These are phyloP conservation scores for Myxozyma neglecta DNA, from an alignment of 805 yeast genomes.

Conservation along the genomic window DNA sequence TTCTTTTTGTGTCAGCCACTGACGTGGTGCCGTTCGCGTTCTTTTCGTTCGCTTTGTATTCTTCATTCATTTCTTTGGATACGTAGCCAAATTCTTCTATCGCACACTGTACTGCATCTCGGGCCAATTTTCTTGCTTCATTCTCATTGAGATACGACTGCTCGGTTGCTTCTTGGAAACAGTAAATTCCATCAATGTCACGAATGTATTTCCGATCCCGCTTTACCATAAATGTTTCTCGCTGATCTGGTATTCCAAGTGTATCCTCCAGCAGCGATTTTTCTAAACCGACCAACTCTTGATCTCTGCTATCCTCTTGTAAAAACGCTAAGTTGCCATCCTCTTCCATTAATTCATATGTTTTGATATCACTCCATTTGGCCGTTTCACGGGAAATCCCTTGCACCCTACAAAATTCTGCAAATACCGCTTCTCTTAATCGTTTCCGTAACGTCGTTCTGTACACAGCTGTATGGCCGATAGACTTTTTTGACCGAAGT, in stretches of 20 bases:
- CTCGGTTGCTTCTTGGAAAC: not conserved
- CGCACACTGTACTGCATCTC: slow-evolving; percentile 14
- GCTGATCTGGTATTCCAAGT: slow-evolving; percentile 8
- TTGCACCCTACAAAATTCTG: slow-evolving; percentile 17
- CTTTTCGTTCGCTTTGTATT: not conserved
- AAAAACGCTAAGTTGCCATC: slow-evolving; percentile 10
- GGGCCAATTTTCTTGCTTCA: slow-evolving; percentile 4
- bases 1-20: not conserved
- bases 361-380: slow-evolving; percentile 16
- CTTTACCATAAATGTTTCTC: slow-evolving; percentile 20
- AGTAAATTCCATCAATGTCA: slow-evolving; percentile 24
- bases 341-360: slow-evolving; percentile 19
- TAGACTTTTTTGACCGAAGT: not conserved
- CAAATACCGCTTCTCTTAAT: slow-evolving; percentile 10
- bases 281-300: not conserved
- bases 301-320: slow-evolving; percentile 12
- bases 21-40: not conserved
- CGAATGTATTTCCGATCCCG: slow-evolving; percentile 2
- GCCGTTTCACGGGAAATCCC: slow-evolving; percentile 20
- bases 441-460: slow-evolving; percentile 10
- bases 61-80: not conserved
- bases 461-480: slow-evolving; percentile 10
- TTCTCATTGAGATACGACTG: not conserved
- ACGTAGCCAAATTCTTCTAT: slow-evolving; percentile 18
- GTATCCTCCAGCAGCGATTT: not conserved